These are phyloP conservation scores for Papiliotrema nemorosa DNA, from an alignment of 1,284 basidiomycete species.

Conservation along the genomic window DNA sequence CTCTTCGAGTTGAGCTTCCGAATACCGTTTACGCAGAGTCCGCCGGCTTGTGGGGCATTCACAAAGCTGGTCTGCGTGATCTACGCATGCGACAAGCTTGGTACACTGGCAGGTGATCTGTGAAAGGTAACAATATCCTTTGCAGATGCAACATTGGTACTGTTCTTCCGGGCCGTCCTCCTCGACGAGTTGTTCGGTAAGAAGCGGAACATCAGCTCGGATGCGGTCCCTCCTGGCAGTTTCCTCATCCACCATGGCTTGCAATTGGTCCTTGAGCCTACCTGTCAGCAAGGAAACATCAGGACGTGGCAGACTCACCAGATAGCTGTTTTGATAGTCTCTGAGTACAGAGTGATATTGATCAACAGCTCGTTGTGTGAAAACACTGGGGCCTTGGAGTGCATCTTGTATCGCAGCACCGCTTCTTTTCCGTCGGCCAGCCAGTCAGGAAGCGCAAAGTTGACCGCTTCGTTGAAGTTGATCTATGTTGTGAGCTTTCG, in stretches of 20 bases:
- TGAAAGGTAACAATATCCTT: conserved; percentile 91
- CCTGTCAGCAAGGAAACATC: neutral
- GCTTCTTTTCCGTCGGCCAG: conserved; percentile 80
- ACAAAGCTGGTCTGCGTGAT: conserved; percentile 77
- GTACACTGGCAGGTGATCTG: conserved; percentile 81
- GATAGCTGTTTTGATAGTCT: conserved; percentile 85
- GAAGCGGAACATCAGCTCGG: conserved; percentile 53
- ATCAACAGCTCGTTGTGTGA: conserved; percentile 96
- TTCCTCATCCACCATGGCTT: conserved; percentile 87
- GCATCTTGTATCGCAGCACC: conserved; percentile 80
- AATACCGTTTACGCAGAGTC: conserved; percentile 72
- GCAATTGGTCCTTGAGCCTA: conserved; percentile 77
- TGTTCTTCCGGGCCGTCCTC: conserved; percentile 85
- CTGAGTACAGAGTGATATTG: conserved; percentile 89
- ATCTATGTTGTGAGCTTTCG: conserved; percentile 56
- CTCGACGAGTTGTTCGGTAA: conserved; percentile 69
- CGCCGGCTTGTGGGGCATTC: conserved; percentile 61
- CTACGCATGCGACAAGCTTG: conserved; percentile 73
- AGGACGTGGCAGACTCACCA: conserved; percentile 61
- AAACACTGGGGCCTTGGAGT: conserved; percentile 92
- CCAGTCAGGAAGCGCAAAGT: conserved; percentile 98
- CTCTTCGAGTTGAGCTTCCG: conserved; percentile 72
- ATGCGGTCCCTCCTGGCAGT: conserved; percentile 60
- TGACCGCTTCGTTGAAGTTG: conserved; percentile 99
- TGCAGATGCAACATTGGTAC: conserved; percentile 92